Evolutionary conservation across 352 stramenopile genomes (phyloP), one percentile per base, ranked within the genome.

Genomic region (Phytopythium helicoides): DNA sequence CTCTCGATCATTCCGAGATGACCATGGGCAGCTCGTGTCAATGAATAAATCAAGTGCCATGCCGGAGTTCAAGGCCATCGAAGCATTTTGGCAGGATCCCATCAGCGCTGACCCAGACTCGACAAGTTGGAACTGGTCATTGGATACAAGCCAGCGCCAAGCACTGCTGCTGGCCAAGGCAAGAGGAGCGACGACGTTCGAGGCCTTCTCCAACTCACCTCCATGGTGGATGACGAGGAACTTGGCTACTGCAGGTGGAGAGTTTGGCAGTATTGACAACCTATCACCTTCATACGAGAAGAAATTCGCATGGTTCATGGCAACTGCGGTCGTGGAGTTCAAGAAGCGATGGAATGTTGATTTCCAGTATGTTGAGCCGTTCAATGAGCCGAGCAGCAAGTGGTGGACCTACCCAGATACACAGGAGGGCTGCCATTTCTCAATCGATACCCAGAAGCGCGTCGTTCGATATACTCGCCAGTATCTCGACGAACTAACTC

Each of bases 151-250:
- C 39, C 76, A 87, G 52, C 73, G 76, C 23, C 42, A 56, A 28
- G 71, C 81, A 57, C 49, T 87, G 9, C 23, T 58, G n/a, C 45
- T 71, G 14, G 76, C 73, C 14, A 69, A 60, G 18, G 33, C 62
- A 10, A 73, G 76, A 23, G 73, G 60, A 18, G 66, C 57, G 10
- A 68, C 78, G 59, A 18, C 76, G 23, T 55, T 75, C 3, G 76
- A 87, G 34, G 71, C 71, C 0, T 85, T 84, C 41, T 80, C 73
- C 5, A 85, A 87, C 50, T 71, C 76, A 38, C 73, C 73, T 6
- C 76, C 76, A 12, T 87, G 76, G 76, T 87, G 76, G 76, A 87
- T 85, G 76, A 80, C 58, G 28, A 66, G 61, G 52, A 85, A 85
- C 54, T 58, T 73, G 44, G 68, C 73, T 0, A 74, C 73, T 12